phyloP scores from a whole-genome alignment of 225 moss, liverwort and hornwort species.

The Antitrichia curtipendula region DNA sequence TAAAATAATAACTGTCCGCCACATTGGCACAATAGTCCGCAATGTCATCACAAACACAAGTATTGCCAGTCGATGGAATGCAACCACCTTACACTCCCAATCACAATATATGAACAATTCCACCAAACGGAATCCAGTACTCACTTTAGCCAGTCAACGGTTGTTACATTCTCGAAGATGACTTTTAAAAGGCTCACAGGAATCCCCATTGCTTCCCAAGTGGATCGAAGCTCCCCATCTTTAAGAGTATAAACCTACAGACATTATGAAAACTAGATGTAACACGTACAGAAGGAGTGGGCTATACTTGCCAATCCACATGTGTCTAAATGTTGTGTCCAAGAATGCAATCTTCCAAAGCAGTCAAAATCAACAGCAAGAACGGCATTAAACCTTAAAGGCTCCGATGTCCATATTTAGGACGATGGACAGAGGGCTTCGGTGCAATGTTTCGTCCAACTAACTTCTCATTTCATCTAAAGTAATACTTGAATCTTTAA shows the following conservation, averaged over 20 bases:
- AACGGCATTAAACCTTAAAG: not conserved
- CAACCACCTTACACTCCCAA: not conserved
- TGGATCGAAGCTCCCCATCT: slow-evolving; percentile 36
- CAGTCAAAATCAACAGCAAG: not conserved
- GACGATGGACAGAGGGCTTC: not conserved
- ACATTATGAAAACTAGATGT: not conserved
- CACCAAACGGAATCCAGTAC: not conserved
- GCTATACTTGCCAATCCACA: not conserved
- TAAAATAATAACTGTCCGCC: not conserved
- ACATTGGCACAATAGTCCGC: not conserved
- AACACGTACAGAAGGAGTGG: not conserved
- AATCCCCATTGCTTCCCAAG: slow-evolving; percentile 33
- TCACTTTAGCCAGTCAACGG: slow-evolving; percentile 51
- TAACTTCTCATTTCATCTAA: not conserved
- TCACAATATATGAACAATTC: not conserved
- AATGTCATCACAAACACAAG: not conserved
- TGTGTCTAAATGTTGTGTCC: not conserved
- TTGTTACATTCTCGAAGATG: slow-evolving; percentile 7
- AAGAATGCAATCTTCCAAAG: not conserved
- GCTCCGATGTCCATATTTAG: not conserved
- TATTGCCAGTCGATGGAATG: not conserved
- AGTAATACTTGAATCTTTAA: not conserved
- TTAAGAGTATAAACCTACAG: slow-evolving; percentile 25
- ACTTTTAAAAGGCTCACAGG: slow-evolving; percentile 13
- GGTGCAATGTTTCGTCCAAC: not conserved